Evolutionary conservation across 305 asterid genomes (phyloP).

Genomic region (Petunia hybrid): DNA sequence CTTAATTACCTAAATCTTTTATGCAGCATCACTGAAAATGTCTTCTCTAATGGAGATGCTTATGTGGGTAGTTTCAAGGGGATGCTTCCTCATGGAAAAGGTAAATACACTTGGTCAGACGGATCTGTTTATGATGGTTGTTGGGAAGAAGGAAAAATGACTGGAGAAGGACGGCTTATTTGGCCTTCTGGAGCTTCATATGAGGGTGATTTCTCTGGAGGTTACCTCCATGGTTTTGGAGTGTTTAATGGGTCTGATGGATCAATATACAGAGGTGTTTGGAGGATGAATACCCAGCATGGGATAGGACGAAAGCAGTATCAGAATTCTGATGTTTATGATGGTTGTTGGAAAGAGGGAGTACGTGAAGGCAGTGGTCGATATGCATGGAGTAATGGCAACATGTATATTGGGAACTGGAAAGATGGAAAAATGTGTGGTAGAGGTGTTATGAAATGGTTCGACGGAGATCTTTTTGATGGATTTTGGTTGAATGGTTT

Average conservation of each 20-base stretch:
- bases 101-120: constrained; percentile 83
- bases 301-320: constrained; percentile 90
- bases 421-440: constrained; percentile 78
- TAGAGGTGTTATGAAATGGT: constrained; percentile 95
- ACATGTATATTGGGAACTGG: constrained; percentile 89
- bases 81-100: constrained; percentile 76
- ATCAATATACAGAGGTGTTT: constrained; percentile 77
- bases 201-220: constrained; percentile 93
- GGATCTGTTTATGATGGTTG: constrained; percentile 92
- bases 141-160: constrained; percentile 95
- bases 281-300: constrained; percentile 90
- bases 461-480: constrained; percentile 81
- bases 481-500: constrained; percentile 92
- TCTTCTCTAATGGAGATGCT: constrained; percentile 73
- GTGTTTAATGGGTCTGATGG: constrained; percentile 71
- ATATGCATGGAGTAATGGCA: constrained; percentile 80
- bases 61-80: constrained; percentile 69
- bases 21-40: constrained; percentile 61
- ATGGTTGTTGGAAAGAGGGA: constrained; percentile 97
- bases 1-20: constrained; percentile 19
- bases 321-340: constrained; percentile 79
- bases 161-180: constrained; percentile 82
- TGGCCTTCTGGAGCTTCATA: constrained; percentile 83
- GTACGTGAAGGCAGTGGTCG: constrained; percentile 91
- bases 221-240: constrained; percentile 91